Conservation (phyloP, 169 alveolate genomes). For the Plasmodium blacklocki region DNA sequence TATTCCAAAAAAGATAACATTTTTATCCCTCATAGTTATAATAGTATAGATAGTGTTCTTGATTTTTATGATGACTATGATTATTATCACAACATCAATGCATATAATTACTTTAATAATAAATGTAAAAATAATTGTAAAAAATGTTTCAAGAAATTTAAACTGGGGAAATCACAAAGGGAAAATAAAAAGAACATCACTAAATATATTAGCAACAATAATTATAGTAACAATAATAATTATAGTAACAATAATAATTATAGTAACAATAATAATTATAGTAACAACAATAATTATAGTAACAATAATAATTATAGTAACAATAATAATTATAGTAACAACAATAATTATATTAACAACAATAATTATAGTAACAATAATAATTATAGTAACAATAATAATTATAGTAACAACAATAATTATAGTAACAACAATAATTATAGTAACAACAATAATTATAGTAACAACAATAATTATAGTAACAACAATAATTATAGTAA, state of each 20-base stretch:
- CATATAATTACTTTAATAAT: background rate
- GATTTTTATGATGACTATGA: too few relatives aligned
- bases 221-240: background rate
- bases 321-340: background rate
- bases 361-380: background rate
- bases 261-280: background rate
- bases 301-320: background rate
- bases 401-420: background rate
- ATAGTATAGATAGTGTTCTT: too few relatives aligned
- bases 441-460: background rate
- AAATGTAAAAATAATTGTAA: background rate
- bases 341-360: background rate
- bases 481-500: background rate
- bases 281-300: background rate
- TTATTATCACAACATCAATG: too few relatives aligned
- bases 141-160: background rate
- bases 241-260: background rate
- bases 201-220: background rate
- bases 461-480: background rate
- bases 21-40: too few relatives aligned
- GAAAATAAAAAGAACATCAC: background rate
- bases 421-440: background rate
- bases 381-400: background rate
- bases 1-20: too few relatives aligned
- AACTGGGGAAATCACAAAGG: background rate